Conservation (phyloP, 139 green algal genomes). For the Chlamydomonas incerta region DNA sequence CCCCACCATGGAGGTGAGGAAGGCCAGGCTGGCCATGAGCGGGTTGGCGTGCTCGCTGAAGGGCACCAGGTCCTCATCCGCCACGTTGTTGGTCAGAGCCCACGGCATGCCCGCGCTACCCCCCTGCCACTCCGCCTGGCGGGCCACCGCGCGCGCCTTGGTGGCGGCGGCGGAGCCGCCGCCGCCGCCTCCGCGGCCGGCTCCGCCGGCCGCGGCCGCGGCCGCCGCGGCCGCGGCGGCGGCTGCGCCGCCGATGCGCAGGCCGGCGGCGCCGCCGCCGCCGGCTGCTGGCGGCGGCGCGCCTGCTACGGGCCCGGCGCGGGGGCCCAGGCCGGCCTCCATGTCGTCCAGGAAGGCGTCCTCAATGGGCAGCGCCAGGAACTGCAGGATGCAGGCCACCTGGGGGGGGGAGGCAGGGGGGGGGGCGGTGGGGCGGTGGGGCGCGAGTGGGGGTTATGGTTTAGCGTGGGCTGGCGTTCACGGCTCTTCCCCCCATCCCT, state of each 20-base stretch:
- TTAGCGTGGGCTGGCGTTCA: no score
- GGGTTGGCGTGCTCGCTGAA: slow-evolving; percentile 88
- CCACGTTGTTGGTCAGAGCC: background rate
- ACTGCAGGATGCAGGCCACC: slow-evolving; percentile 90
- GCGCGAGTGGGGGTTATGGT: background rate
- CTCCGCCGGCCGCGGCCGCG: background rate
- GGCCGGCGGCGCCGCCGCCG: background rate
- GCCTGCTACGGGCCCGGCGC: no score
- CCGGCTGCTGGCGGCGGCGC: no score
- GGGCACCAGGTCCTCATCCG: slow-evolving; percentile 57
- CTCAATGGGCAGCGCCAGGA: slow-evolving; percentile 93
- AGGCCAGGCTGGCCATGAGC: slow-evolving; percentile 86
- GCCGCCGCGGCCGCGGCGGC: background rate
- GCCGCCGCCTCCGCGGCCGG: background rate
- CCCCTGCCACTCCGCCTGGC: background rate
- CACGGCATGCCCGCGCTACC: background rate
- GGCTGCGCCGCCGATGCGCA: background rate
- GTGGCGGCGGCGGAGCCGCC: background rate
- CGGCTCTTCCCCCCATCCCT: background rate
- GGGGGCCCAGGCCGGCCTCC: slow-evolving; percentile 21
- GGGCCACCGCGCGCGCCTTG: no score
- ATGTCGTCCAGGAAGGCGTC: slow-evolving; percentile 86
- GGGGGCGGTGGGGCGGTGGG: no score
- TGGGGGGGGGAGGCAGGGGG: slow-evolving; percentile 15
- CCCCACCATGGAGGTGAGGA: slow-evolving; percentile 83